Evolutionary conservation across 1,284 basidiomycete species (phyloP).

Genomic region (Earliella scabrosa): DNA sequence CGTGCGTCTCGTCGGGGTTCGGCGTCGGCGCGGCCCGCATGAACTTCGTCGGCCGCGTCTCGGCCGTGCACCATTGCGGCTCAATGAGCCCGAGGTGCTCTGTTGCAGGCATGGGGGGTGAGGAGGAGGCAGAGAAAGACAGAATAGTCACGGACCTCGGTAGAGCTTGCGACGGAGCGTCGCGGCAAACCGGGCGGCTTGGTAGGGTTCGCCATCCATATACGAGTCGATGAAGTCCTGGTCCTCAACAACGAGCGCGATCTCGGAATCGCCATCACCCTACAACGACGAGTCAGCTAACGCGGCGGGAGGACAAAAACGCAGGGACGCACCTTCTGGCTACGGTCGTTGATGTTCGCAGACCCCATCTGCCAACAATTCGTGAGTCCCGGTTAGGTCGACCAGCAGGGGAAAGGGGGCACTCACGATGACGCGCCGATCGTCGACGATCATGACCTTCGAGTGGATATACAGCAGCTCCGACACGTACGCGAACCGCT

Average conservation of each 20-base stretch:
- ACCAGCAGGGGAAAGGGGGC: not conserved
- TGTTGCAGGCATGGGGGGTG: slow-evolving; percentile 33
- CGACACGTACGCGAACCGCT: slow-evolving; percentile 78
- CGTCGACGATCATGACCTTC: slow-evolving; percentile 94
- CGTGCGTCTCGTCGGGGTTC: slow-evolving; percentile 67
- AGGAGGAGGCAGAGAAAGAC: too few species aligned
- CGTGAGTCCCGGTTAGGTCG: not conserved
- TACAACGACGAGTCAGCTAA: slow-evolving; percentile 27
- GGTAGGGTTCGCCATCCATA: slow-evolving; percentile 81
- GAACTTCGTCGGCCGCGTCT: slow-evolving; percentile 55
- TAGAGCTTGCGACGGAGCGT: slow-evolving; percentile 79
- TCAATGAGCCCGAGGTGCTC: slow-evolving; percentile 87
- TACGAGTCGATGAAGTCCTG: slow-evolving; percentile 73
- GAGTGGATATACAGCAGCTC: slow-evolving; percentile 84
- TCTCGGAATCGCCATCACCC: slow-evolving; percentile 94
- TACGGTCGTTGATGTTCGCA: slow-evolving; percentile 89
- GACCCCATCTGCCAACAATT: slow-evolving; percentile 70
- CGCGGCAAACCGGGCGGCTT: slow-evolving; percentile 76
- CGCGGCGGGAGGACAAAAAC: not conserved
- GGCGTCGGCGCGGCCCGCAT: slow-evolving; percentile 82
- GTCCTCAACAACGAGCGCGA: slow-evolving; percentile 90
- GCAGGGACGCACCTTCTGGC: slow-evolving; percentile 57
- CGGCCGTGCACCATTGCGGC: slow-evolving; percentile 53
- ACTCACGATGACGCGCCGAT: slow-evolving; percentile 81
- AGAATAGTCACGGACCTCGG: slow-evolving; percentile 50